A percentile compares a stretch with the other conserved stretches of the same genome.
These are phyloP conservation scores for Cocos nucifera DNA, from an alignment of 176 grass and related monocot species.

Conservation along the genomic window DNA sequence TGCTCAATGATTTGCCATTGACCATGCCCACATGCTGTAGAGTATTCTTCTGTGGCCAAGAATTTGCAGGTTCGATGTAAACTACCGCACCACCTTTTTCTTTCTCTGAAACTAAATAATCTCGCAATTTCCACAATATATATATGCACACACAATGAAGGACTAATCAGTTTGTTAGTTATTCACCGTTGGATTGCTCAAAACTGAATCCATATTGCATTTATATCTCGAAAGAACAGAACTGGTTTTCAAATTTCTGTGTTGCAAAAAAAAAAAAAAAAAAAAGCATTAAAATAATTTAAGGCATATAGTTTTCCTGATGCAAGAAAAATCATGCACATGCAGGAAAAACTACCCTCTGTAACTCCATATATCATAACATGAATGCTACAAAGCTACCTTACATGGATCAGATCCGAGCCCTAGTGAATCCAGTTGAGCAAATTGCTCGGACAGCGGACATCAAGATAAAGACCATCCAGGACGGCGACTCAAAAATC, in stretches of 20 bases:
- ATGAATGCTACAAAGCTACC: constrained; percentile 48
- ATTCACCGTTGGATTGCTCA: no score
- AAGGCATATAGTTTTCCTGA: constrained; percentile 4
- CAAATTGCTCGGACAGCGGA: constrained; percentile 35
- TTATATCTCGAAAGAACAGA: no score
- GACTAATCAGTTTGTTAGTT: no score
- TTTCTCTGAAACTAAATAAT: no score
- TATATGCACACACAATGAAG: no score
- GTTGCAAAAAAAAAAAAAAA: no score
- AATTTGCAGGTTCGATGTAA: constrained; percentile 45
- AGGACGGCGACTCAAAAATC: constrained; percentile 63
- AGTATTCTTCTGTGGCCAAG: constrained; percentile 60
- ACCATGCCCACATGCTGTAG: constrained; percentile 53
- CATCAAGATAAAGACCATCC: constrained; percentile 49
- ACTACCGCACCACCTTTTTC: neutral
- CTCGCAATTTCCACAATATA: no score
- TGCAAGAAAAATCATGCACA: constrained; percentile 19
- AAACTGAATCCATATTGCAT: no score
- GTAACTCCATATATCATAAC: constrained; percentile 57
- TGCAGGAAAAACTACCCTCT: constrained; percentile 78
- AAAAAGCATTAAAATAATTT: no score
- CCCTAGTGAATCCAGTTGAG: constrained; percentile 43
- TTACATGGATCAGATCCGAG: constrained; percentile 35
- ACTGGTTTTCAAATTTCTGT: no score
- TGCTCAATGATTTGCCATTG: constrained; percentile 48